Conservation (phyloP, 108 stramenopile genomes). For the Nitzschia inconspicua region DNA sequence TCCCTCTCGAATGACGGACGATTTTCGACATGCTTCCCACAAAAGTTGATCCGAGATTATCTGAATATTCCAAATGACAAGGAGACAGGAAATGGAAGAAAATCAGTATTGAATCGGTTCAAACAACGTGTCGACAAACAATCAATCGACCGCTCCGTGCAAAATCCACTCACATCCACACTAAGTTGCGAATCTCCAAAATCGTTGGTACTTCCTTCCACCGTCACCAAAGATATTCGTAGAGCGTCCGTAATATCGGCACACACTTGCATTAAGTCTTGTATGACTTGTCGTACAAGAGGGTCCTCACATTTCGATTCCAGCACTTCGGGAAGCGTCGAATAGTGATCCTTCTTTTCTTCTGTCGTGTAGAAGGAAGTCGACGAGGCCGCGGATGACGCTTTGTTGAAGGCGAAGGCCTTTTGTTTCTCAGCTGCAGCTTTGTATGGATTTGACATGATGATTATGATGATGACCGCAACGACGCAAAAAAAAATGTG, state of each 20-base stretch:
- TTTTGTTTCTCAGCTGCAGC: too few relatives aligned
- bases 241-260: slow-evolving; percentile 70
- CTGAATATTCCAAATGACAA: slow-evolving; percentile 1
- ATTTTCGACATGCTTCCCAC: slow-evolving; percentile 59
- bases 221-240: slow-evolving; percentile 58
- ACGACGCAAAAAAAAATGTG: too few relatives aligned
- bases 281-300: slow-evolving; percentile 37
- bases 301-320: slow-evolving; percentile 39
- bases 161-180: slow-evolving; percentile 45
- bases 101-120: neutral
- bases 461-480: too few relatives aligned
- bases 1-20: slow-evolving; percentile 54
- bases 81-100: neutral
- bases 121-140: neutral
- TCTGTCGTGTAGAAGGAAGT: slow-evolving; percentile 61
- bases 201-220: slow-evolving; percentile 59
- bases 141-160: neutral
- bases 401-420: too few relatives aligned
- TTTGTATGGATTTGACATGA: too few relatives aligned
- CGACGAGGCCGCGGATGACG: too few relatives aligned
- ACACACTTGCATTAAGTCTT: slow-evolving; percentile 60
- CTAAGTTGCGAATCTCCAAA: slow-evolving; percentile 69
- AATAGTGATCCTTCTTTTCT: slow-evolving; percentile 58
- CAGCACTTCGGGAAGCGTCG: slow-evolving; percentile 47
- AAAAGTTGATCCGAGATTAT: slow-evolving; percentile 63